Base-by-base conservation (phyloP, 2,329 filamentous ascomycete species). In the Trichoderma brevicompactum region DNA sequence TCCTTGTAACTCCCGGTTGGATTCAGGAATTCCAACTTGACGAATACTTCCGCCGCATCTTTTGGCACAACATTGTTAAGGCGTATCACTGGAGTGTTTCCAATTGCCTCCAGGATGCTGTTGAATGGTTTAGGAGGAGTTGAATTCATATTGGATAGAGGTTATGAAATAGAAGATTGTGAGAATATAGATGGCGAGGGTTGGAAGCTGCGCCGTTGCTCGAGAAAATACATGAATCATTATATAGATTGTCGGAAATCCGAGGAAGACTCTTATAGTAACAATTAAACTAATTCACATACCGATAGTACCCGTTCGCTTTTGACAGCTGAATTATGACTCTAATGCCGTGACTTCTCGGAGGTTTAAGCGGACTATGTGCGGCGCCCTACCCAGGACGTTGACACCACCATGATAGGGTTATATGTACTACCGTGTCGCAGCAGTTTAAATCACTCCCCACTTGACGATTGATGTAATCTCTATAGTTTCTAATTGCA, bases 1-100 rank as follows among this genome's bases (percentile, higher is more conserved):
- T 58, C 54, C 34, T 58, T 58, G 41, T 58, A 58, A 17, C 54
- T 34, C 13, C 41, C 54, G n/a, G 54, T 58, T 1, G 54, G 54
- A 7, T 44, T 44, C 8, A 58, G 19, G 7, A 8, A 58, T 23
- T 58, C 54, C 9, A 58, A 12, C 2, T 58, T 58, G 40, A 58
- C 40, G 12, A 46, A 58, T 2, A 58, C 54, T 13, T 58, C 54
- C 36, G 54, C 54, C 17, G 54, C 54, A 32, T 46, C 54, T 3
- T 58, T 36, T 36, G 54, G 54, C 7, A 58, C 54, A 10, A 58
- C 40, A 46, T 58, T 17, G n/a, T 58, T 58, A 5, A 58, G 54
- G 28, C 54, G 41, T 13, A 46, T 40, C 28, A 58, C 41, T 44
- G 54, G 54, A 7, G 54, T 58, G 41, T 46, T 46, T 15, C 40